Conservation (phyloP, 805 yeast genomes). For the Starmera caribaea region DNA sequence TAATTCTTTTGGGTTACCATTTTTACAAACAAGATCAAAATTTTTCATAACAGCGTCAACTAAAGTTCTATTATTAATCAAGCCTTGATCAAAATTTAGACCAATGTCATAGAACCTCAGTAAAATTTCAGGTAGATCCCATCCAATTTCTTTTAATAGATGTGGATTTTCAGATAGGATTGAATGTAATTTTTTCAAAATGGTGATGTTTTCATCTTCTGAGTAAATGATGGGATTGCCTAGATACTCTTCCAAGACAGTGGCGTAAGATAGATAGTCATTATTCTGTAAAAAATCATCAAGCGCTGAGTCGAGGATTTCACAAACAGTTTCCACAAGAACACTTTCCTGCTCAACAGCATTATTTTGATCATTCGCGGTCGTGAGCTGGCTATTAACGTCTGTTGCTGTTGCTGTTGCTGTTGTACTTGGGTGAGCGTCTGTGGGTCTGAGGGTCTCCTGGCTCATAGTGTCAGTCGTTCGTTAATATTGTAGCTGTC, state of each 20-base stretch:
- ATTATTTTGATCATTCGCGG: no score
- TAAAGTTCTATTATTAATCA: conserved; percentile 14
- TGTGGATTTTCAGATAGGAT: conserved; percentile 37
- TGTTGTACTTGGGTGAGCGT: no score
- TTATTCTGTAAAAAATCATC: conserved; percentile 23
- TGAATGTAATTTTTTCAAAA: conserved; percentile 37
- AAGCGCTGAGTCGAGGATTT: not conserved
- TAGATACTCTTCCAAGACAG: conserved; percentile 56
- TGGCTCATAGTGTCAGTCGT: no score
- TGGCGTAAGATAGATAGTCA: conserved; percentile 66
- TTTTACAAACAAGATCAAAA: conserved; percentile 53
- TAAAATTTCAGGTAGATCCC: conserved; percentile 80
- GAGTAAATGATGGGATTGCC: conserved; percentile 36
- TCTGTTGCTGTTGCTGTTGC: no score
- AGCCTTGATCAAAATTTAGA: conserved; percentile 32
- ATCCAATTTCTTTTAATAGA: conserved; percentile 62
- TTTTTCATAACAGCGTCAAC: conserved; percentile 27
- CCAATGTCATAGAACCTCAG: conserved; percentile 39
- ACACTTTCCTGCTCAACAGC: not conserved
- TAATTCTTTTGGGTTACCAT: conserved; percentile 78
- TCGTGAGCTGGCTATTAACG: no score
- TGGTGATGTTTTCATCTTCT: conserved; percentile 36
- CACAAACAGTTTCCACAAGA: not conserved
- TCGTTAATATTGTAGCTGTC: no score
- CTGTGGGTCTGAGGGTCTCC: no score